Conservation (phyloP, 2,329 filamentous ascomycete species). For the Nemania bipapillata region DNA sequence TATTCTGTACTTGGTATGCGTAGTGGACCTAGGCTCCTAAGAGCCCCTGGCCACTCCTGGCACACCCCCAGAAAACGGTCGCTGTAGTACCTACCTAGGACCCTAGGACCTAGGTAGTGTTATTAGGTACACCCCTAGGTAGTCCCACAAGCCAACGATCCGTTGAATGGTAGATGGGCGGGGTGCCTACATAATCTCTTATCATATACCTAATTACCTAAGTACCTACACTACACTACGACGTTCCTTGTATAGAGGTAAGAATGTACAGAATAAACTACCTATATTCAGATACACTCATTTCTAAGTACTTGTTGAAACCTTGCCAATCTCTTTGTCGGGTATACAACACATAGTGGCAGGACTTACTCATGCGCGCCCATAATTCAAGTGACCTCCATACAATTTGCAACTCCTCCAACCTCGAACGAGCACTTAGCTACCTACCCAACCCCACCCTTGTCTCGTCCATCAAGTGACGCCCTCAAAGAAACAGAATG, state of each 20-base stretch:
- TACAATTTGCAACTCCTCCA: neutral
- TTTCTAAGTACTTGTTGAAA: too few relatives aligned
- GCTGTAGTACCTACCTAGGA: neutral
- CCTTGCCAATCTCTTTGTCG: too few relatives aligned
- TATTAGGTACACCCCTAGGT: neutral
- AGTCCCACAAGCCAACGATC: too few relatives aligned
- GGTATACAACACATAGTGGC: too few relatives aligned
- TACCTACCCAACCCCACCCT: neutral
- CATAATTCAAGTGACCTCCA: neutral
- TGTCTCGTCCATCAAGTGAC: conserved; percentile 5
- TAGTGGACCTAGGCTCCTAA: neutral
- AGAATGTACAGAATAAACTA: too few relatives aligned
- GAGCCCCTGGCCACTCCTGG: conserved; percentile 3
- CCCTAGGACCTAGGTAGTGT: neutral
- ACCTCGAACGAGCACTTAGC: neutral
- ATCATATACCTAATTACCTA: too few relatives aligned
- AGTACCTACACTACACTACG: too few relatives aligned
- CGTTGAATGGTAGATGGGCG: too few relatives aligned
- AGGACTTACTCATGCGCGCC: conserved; percentile 9
- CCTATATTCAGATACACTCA: too few relatives aligned
- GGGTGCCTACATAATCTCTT: too few relatives aligned
- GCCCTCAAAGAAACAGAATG: conserved; percentile 59
- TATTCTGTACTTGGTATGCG: neutral
- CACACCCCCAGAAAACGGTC: conserved; percentile 9
- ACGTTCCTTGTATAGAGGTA: too few relatives aligned